A percentile compares a stretch with the other conserved stretches of the same genome.
Evolutionary conservation across 352 stramenopile genomes (phyloP).

Genomic region (Pelagophyceae sp.): DNA sequence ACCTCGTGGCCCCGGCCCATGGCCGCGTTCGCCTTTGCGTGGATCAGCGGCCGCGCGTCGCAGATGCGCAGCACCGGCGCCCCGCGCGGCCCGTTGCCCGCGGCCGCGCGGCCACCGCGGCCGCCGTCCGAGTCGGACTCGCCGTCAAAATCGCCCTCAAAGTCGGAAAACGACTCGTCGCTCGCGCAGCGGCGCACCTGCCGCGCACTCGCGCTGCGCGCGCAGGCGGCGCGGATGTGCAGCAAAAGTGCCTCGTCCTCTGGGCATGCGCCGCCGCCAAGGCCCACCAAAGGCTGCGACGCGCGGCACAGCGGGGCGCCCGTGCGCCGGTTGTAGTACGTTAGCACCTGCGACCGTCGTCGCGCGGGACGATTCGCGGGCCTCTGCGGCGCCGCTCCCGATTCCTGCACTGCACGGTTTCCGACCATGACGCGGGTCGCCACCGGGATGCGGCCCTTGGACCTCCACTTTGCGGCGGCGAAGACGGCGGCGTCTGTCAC

Average conservation of each 20-base stretch:
- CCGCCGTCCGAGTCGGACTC: neutral
- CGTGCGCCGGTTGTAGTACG: conserved; percentile 57
- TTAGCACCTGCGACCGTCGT: conserved; percentile 44
- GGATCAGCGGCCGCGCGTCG: conserved; percentile 36
- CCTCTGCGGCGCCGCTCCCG: no score
- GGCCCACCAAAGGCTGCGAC: conserved; percentile 69
- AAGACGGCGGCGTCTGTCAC: conserved; percentile 70
- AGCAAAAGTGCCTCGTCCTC: conserved; percentile 68
- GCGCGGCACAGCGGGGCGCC: conserved; percentile 67
- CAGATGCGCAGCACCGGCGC: conserved; percentile 30
- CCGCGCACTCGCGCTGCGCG: no score
- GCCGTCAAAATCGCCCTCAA: neutral
- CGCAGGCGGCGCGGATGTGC: conserved; percentile 51
- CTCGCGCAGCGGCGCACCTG: no score
- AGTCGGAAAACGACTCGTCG: neutral
- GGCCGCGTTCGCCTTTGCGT: conserved; percentile 38
- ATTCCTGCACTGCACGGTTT: no score
- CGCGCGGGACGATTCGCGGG: no score
- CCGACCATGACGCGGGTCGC: no score
- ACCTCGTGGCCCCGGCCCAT: conserved; percentile 74
- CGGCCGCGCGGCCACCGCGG: neutral
- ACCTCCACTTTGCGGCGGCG: conserved; percentile 71
- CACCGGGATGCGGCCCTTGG: conserved; percentile 67
- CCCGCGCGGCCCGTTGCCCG: neutral
- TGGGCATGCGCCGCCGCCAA: conserved; percentile 58